Percentiles rank a stretch among this genome's conserved stretches.
Conservation (phyloP, 139 green algal genomes). For the Deuterostichococcus epilithicus region DNA sequence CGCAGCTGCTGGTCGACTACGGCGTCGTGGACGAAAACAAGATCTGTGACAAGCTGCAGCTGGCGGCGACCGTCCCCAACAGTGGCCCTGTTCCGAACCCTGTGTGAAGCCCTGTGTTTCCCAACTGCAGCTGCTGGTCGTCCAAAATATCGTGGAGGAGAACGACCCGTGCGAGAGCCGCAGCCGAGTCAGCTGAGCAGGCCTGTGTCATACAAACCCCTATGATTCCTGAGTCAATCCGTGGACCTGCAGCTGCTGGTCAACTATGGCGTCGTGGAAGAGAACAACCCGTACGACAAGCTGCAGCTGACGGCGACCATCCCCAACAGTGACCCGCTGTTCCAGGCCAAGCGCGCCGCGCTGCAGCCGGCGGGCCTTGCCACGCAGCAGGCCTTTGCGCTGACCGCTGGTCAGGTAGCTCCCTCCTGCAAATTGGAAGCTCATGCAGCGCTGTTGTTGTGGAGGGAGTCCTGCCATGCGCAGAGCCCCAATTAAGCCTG, state of each 20-base stretch:
- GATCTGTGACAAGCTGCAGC: constrained; percentile 30
- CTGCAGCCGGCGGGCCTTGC: constrained; percentile 53
- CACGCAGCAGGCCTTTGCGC: constrained; percentile 53
- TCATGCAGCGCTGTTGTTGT: background rate
- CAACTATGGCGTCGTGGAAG: constrained; percentile 30
- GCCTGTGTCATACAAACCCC: too few relatives aligned
- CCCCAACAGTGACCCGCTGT: constrained; percentile 73
- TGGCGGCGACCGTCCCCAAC: constrained; percentile 43
- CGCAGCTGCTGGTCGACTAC: constrained; percentile 79
- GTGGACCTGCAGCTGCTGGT: constrained; percentile 33
- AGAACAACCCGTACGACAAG: constrained; percentile 48
- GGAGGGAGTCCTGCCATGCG: too few relatives aligned
- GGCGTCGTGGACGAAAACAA: constrained; percentile 59
- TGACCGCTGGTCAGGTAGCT: constrained; percentile 21
- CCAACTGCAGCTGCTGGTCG: too few relatives aligned
- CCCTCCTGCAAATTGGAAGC: background rate
- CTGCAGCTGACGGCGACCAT: constrained; percentile 39
- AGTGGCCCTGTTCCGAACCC: too few relatives aligned
- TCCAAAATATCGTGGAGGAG: too few relatives aligned
- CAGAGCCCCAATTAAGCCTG: too few relatives aligned
- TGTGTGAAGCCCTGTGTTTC: too few relatives aligned
- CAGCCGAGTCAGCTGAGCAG: too few relatives aligned
- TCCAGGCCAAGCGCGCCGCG: constrained; percentile 65
- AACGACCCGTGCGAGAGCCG: too few relatives aligned
- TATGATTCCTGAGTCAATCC: too few relatives aligned